Base-by-base conservation (phyloP, 768 basidiomycete genomes). In the Mycena kentingensis region DNA sequence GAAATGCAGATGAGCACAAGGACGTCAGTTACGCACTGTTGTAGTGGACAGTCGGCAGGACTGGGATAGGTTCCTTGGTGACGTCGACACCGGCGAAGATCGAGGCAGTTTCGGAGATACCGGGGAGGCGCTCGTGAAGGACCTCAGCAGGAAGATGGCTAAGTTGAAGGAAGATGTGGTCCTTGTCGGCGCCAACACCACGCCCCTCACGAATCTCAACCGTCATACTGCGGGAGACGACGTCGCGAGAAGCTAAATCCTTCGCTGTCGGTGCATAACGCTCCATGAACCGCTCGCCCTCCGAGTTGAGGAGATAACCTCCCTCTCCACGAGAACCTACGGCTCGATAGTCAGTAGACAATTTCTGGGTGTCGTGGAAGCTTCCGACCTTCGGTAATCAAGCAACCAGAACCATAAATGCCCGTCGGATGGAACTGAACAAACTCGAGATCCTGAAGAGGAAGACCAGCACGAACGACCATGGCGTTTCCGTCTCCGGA, bases 391-490 rank as follows among this genome's bases (percentile, higher is more conserved):
- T 98, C 96, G 12, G 96, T 98, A 68, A 99, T 99, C 60, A 99
- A 80, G 73, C 97, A 99, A 42, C 97, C 97, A 63, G 97, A 96
- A 60, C 97, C 97, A 68, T 98, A 99, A 65, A 99, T 98, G 73
- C 97, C 97, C 39, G 97, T 98, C 2, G 97, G 97, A 71, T 98
- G 97, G 91, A 99, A 99, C 70, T 99, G 97, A n/a, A 98, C 95
- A 68, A 99, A 99, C 73, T 99, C 97, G 55, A 89, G 71, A 74
- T 99, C 97, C 75, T 98, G 97, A 37, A 98, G 78, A 48, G 97
- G 97, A 47, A 99, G 78, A 27, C 97, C 97, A 24, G 97, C 97
- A 65, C 97, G 85, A 44, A 86, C 86, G 60, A 98, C 93, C 97
- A 99, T 99, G 27, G 92, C 97, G 65, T 98, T 98, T 54, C 97